Base-by-base conservation (phyloP, 495 filamentous ascomycete species). In the Penicillium argentinense region DNA sequence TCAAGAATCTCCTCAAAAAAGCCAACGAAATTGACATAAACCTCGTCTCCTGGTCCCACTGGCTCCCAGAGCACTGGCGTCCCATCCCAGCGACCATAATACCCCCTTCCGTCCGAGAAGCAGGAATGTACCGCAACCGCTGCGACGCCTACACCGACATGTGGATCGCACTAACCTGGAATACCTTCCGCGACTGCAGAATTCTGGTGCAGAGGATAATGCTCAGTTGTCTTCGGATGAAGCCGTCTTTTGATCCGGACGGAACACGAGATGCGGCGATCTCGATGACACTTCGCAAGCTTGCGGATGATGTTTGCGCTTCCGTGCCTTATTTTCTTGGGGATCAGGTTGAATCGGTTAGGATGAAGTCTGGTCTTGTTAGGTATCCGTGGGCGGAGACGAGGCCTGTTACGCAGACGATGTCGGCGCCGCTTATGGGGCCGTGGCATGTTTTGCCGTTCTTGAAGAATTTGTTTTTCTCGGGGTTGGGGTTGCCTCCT, bases 151-250 rank as follows among this genome's bases (percentile, higher is more conserved):
- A 87, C 57, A 45, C 60, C 2, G 74, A 83, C 50, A 67, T 81
- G 39, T 85, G 80, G 77, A 73, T 80, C 8, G 76, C 78, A 0
- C 65, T 74, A 11, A 76, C 79, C 13, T 85, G 82, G 82, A 88
- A 84, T 44, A 73, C 74, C 28, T 84, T 81, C 60, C 79, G 84
- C 22, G 79, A 78, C 54, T 76, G 76, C 1, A 72, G 78, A 9
- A 72, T 84, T 19, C 67, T 79, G 9, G 60, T 79, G 3, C 78
- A 80, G 42, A 74, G 78, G 39, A 71, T 74, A 26, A 76, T 85
- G 11, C 48, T 66, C 16, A 39, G 48, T 11, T 71, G 65, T 53
- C 54, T 73, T 3, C 47, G 42, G 7, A 53, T 61, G 1, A 38
- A 62, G 3, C 39, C 57, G 0, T 37, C 47, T 3, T 18, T 46